phyloP scores from a whole-genome alignment of 192 early-diverging fungal species.

The Umbelopsis sp. region DNA sequence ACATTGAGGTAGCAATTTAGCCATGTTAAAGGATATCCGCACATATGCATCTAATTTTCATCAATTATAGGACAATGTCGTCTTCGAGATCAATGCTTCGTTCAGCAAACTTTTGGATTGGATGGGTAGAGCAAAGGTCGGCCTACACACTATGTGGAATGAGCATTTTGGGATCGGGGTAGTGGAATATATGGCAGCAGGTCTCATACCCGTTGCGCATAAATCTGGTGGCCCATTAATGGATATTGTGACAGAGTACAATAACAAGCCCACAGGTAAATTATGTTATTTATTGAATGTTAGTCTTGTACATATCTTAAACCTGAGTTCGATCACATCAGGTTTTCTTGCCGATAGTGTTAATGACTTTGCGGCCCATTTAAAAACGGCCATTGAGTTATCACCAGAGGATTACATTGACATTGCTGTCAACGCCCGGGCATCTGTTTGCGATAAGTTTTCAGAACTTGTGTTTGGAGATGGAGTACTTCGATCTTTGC shows the following conservation, averaged over 20 bases:
- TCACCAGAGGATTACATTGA: constrained; percentile 39
- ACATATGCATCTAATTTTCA: not conserved
- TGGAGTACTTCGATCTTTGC: constrained; percentile 30
- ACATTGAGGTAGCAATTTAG: constrained; percentile 53
- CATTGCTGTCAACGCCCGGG: constrained; percentile 66
- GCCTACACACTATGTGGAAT: constrained; percentile 95
- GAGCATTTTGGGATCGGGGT: constrained; percentile 99
- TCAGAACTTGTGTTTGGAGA: constrained; percentile 65
- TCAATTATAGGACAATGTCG: constrained; percentile 62
- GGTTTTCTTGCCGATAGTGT: constrained; percentile 66
- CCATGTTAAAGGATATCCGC: not conserved
- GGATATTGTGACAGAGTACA: constrained; percentile 74
- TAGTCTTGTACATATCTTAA: not conserved
- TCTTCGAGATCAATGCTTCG: constrained; percentile 81
- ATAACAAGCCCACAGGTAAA: constrained; percentile 41
- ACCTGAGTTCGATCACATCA: constrained; percentile 32
- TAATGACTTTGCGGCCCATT: constrained; percentile 67
- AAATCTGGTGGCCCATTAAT: constrained; percentile 85
- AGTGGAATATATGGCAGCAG: constrained; percentile 97
- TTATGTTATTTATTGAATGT: not conserved
- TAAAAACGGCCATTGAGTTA: constrained; percentile 52
- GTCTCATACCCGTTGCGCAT: constrained; percentile 78
- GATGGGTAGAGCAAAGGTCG: constrained; percentile 68
- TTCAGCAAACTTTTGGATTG: constrained; percentile 68
- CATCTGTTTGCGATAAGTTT: constrained; percentile 66